Evolutionary conservation across 345 rosid species (phyloP).

Genomic region (Boechera stricta): DNA sequence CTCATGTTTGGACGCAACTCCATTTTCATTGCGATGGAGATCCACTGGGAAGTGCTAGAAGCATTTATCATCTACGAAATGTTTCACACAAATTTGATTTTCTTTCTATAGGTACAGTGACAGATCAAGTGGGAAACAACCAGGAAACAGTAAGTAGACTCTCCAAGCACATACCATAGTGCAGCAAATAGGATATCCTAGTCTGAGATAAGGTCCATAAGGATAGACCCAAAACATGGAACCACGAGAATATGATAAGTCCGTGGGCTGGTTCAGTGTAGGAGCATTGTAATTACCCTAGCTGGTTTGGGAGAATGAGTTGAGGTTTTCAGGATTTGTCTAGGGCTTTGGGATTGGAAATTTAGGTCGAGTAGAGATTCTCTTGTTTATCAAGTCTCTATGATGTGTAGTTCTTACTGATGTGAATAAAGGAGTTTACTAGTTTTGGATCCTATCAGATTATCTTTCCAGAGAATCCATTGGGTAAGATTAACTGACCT

Average conservation of each 20-base stretch:
- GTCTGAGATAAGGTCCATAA: neutral
- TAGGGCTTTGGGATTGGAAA: neutral
- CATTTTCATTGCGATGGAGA: slow-evolving; percentile 8
- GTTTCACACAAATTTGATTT: neutral
- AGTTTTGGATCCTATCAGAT: slow-evolving; percentile 3
- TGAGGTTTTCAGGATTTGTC: no score
- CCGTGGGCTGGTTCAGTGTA: neutral
- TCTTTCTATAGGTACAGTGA: neutral
- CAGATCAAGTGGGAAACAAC: slow-evolving; percentile 23
- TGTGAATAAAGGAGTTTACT: neutral
- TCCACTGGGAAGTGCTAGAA: slow-evolving; percentile 19
- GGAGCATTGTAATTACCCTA: neutral
- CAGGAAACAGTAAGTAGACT: neutral
- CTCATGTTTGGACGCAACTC: neutral
- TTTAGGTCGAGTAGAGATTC: neutral
- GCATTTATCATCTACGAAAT: neutral
- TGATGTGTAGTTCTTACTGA: slow-evolving; percentile 2
- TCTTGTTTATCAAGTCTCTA: neutral
- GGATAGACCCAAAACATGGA: neutral
- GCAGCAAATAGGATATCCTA: neutral
- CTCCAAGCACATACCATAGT: neutral
- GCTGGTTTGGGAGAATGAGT: neutral
- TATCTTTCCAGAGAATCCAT: slow-evolving; percentile 12
- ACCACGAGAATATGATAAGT: slow-evolving; percentile 1
- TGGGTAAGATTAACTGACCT: slow-evolving; percentile 55